These are phyloP conservation scores for Gossypium longicalyx DNA, from an alignment of 345 rosid genomes.

Conservation along the genomic window DNA sequence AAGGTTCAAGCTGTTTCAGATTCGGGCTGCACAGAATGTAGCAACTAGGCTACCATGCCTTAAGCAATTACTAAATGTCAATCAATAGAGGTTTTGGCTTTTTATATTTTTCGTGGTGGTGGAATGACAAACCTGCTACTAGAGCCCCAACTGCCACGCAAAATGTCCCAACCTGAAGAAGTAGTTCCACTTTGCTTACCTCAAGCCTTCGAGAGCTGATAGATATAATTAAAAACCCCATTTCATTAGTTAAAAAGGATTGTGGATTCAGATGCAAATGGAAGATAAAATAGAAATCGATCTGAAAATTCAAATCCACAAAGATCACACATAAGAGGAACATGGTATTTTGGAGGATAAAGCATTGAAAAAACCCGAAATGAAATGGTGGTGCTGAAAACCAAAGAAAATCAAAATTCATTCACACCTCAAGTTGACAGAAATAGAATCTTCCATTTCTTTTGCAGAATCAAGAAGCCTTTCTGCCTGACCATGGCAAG, in stretches of 20 bases:
- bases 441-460: constrained; percentile 96
- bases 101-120: constrained; percentile 6
- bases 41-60: neutral
- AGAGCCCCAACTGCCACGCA: constrained; percentile 87
- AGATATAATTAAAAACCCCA: constrained; percentile 2
- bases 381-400: constrained; percentile 13
- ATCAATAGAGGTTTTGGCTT: neutral
- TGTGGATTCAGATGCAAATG: neutral
- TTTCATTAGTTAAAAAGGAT: constrained; percentile 2
- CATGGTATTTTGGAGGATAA: neutral
- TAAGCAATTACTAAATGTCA: neutral
- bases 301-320: neutral
- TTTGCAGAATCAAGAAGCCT: constrained; percentile 96
- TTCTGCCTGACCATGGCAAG: constrained; percentile 97
- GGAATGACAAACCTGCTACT: constrained; percentile 53
- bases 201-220: constrained; percentile 91
- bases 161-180: constrained; percentile 94
- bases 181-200: constrained; percentile 90
- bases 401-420: constrained; percentile 6
- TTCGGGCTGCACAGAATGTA: neutral
- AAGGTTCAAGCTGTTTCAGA: too few relatives aligned
- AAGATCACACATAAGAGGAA: neutral
- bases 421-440: constrained; percentile 86
- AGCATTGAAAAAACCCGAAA: neutral
- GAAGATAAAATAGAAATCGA: neutral